Base-by-base conservation (phyloP, 768 basidiomycete genomes). In the Pholiota microspora region DNA sequence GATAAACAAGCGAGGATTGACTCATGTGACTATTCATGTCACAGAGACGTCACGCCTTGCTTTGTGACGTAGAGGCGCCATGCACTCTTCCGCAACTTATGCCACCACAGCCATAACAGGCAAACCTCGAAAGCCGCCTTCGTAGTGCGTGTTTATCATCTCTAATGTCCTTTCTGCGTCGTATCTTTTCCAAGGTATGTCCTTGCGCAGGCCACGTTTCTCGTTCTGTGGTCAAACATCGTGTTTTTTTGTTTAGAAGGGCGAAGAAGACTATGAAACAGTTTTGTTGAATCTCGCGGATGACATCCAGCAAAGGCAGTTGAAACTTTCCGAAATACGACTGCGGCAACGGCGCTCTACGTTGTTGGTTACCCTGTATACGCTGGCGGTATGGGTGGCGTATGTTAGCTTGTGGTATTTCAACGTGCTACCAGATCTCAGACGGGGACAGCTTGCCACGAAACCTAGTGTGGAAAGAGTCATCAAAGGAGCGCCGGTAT, bases 271-370 rank as follows among this genome's bases (percentile, higher is more conserved):
- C 73, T 92, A 88, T 65, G 90, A 92, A 64, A 78, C 84, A 18
- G 71, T 90, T 54, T 81, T 94, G 25, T 79, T 86, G 21, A 69
- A 73, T 42, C 77, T 94, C 50, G 84, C 85, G 7, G 68, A 73
- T 21, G 82, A 88, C 64, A 87, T 94, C 53, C 80, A 84, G 64
- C 84, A 86, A 57, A 83, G 88, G 12, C 86, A 90, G 69, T 76
- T 81, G 36, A 79, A 81, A 54, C 81, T 94, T 13, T 83, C 87
- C 1, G 92, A 92, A 65, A 89, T 96, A 59, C 84, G 90, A n/a
- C 71, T 91, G 51, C 83, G 93, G 36, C 92, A 96, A 69, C 82
- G 90, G 27, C 78, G 92, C 7, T 78, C 91, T 1, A 89, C 88
- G 16, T 75, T 92, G 48, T 75, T 88, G 42, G 84, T 86, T 46